Evolutionary conservation across 2,329 filamentous ascomycete species (phyloP), one percentile per base, ranked within the genome.

Genomic region (Ophiosphaerella herpotricha): DNA sequence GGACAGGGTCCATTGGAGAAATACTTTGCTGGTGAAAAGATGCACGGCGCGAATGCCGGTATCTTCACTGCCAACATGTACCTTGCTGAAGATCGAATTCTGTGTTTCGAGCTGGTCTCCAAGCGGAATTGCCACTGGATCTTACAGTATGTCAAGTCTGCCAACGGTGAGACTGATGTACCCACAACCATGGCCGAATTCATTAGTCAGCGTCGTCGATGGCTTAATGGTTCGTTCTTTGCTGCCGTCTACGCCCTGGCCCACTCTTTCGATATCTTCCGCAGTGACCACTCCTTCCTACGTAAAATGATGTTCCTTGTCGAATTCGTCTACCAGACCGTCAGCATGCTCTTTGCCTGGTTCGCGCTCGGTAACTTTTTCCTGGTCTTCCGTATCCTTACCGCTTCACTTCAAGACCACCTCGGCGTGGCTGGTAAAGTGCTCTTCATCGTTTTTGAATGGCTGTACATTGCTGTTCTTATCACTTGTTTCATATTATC

Each of bases 61-160:
- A 93, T 97, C 59, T 99, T 99, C 77, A 96, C 93, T 2, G 93
- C 94, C 61, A 99, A 99, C 75, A 99, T 99, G 94, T 99, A 97
- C 70, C 84, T 99, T 50, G 94, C 94, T 48, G 94, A 99, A 72
- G 94, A 99, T 82, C 90, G 94, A 80, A 99, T 99, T 70, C 85
- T 99, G 32, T 99, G 94, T 75, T 99, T 96, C 81, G 94, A 99
- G 76, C 85, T 99, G 43, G 94, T 99, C 54, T 91, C 92, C 39
- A 99, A 99, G 78, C 86, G 94, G 57, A 97, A 97, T 71, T 97
- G 92, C 72, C 89, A 93, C 68, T 99, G 94, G 94, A 90, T 97
- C 52, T 77, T 99, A 65, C 92, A 97, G 70, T 99, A 99, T 69
- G 94, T 99, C 79, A 99, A 99, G 77, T 97, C 92, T 2, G 90